Evolutionary conservation across 441 rosid species (phyloP), one percentile per base, ranked within the genome.

Genomic region (Gossypium schwendimanii): DNA sequence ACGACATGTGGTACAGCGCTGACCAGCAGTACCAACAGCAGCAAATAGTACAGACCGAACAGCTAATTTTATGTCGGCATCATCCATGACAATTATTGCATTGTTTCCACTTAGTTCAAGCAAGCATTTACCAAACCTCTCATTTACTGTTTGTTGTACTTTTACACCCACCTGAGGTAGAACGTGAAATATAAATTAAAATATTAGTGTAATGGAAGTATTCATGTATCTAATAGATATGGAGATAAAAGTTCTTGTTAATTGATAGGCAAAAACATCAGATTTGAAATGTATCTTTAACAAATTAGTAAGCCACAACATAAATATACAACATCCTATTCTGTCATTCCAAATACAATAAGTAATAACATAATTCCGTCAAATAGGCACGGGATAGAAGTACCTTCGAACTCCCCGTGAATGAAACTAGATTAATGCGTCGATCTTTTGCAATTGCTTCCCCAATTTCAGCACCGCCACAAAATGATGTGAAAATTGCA

Each of bases 1-100:
- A 77, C 98, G 99, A 75, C 97, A 93, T 64, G 99, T 91, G 74
- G 99, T 92, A 88, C 98, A 93, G 74, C 99, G 91, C 74, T 93
- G 99, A 58, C 98, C 98, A 81, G 98, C 98, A 4, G 98, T 95
- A 72, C 99, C 99, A 70, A 93, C 99, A 44, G 99, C 95, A 69
- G 98, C 99, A 80, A 92, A 93, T 58, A 93, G 76, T 77, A 91
- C 87, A 41, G 99, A 90, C 28, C 95, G 92, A 69, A 84, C 91
- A 64, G 99, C 98, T 78, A 95, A 82, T 79, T 80, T 84, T 70
- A 90, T 72, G 77, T 93, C 94, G 6, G 98, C 97, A 67, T 93
- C 98, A 76, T 89, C 97, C 99, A 95, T 91, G 62, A 93, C 87
- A 63, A 91, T 79, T 75, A 95, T 93, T 49, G 98, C 98, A 75